Conservation (phyloP, 1,284 basidiomycete species). For the Wolfiporia cocos region DNA sequence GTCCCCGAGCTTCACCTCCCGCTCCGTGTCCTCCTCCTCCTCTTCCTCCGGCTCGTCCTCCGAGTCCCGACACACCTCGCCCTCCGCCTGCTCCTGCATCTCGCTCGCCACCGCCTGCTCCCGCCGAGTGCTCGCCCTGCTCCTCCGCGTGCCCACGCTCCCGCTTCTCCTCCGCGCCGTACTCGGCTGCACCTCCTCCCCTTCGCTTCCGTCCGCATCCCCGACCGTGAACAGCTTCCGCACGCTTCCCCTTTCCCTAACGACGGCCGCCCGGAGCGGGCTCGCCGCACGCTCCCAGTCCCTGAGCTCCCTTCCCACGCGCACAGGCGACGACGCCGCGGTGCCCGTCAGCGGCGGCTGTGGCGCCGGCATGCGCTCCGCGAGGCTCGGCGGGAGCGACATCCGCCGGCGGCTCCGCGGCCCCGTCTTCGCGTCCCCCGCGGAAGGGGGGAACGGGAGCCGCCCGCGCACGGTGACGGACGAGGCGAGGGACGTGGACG, state of each 20-base stretch:
- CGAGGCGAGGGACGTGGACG: constrained; percentile 9
- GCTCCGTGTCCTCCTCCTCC: constrained; percentile 7
- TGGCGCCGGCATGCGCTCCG: constrained; percentile 3
- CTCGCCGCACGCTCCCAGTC: not conserved
- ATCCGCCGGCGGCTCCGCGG: constrained; percentile 5
- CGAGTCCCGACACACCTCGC: constrained; percentile 4
- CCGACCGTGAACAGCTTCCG: constrained; percentile 23
- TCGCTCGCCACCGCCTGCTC: not conserved
- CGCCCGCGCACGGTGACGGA: constrained; percentile 1
- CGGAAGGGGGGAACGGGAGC: not conserved
- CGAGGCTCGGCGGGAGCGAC: constrained; percentile 16
- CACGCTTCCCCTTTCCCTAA: constrained; percentile 6
- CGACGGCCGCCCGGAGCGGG: constrained; percentile 4
- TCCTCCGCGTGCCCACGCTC: constrained; percentile 2
- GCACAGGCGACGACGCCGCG: not conserved
- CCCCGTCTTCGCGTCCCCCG: not conserved
- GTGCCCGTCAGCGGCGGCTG: constrained; percentile 1
- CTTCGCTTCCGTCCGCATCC: constrained; percentile 12
- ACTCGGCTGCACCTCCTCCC: constrained; percentile 3
- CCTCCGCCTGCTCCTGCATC: not conserved
- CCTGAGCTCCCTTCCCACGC: not conserved
- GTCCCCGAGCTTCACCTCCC: constrained; percentile 10
- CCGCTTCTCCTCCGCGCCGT: not conserved
- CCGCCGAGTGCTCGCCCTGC: not conserved
- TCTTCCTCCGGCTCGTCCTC: constrained; percentile 10